These are phyloP conservation scores for Salpingoeca rosetta DNA, from an alignment of 78 protist species.

Conservation along the genomic window DNA sequence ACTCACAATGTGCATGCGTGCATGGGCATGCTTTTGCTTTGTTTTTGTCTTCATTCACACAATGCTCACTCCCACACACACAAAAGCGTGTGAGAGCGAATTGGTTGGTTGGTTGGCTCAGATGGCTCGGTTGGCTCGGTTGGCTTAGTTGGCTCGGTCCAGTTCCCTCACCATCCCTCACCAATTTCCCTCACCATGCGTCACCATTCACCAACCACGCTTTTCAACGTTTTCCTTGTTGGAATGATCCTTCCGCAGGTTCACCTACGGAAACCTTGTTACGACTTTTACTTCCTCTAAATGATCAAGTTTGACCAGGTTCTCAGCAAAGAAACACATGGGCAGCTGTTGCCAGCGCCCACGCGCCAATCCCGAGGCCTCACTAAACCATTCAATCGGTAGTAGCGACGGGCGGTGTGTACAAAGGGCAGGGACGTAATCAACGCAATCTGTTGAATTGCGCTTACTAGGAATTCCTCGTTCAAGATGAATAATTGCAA, in stretches of 20 bases:
- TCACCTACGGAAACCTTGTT: conserved; percentile 81
- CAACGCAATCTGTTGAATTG: conserved; percentile 70
- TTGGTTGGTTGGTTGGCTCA: too few species aligned
- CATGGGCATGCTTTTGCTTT: too few species aligned
- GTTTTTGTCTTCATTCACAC: too few species aligned
- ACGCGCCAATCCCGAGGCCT: conserved; percentile 49
- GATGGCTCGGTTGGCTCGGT: too few species aligned
- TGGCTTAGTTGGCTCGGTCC: too few species aligned
- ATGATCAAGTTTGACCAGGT: conserved; percentile 55
- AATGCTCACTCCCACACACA: too few species aligned
- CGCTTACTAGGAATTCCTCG: conserved; percentile 84
- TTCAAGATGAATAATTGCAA: conserved; percentile 75
- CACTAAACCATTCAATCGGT: conserved; percentile 84
- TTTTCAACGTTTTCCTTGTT: neutral
- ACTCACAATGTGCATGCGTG: too few species aligned
- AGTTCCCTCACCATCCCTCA: too few species aligned
- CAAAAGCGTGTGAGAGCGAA: too few species aligned
- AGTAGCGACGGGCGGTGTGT: conserved; percentile 90
- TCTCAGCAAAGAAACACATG: neutral
- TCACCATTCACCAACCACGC: too few species aligned
- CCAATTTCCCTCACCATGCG: too few species aligned
- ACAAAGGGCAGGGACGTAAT: conserved; percentile 86
- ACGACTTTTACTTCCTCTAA: conserved; percentile 80
- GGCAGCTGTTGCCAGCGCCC: neutral
- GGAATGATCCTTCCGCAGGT: conserved; percentile 79